Conservation (phyloP, 352 stramenopile genomes). For the Globisporangium okanoganense region DNA sequence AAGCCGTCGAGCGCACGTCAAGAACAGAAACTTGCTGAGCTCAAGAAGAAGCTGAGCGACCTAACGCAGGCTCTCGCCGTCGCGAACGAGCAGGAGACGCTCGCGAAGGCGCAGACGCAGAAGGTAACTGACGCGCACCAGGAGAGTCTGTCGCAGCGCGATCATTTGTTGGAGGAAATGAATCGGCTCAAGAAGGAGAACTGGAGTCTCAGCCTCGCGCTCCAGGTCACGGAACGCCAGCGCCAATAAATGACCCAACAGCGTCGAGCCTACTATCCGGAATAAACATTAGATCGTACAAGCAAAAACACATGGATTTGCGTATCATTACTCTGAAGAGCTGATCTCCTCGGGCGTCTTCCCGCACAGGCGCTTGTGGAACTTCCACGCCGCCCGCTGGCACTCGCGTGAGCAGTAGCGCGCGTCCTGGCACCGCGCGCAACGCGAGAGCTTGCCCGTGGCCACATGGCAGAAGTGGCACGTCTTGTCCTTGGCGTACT, state of each 20-base stretch:
- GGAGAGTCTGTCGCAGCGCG: constrained; percentile 31
- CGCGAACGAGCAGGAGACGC: constrained; percentile 74
- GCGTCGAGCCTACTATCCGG: background rate
- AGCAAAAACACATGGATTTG: constrained; percentile 2
- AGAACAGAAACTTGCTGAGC: constrained; percentile 33
- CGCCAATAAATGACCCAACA: background rate
- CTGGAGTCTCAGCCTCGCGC: constrained; percentile 57
- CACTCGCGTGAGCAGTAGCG: constrained; percentile 83
- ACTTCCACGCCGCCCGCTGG: constrained; percentile 71
- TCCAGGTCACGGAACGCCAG: constrained; percentile 49
- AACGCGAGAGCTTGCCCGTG: constrained; percentile 53
- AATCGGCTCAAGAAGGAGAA: constrained; percentile 66
- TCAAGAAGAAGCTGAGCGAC: constrained; percentile 31
- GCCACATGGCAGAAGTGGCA: constrained; percentile 64
- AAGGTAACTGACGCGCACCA: constrained; percentile 29
- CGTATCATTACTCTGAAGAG: background rate
- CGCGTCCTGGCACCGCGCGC: constrained; percentile 57
- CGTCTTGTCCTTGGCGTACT: constrained; percentile 46
- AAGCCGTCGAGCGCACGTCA: constrained; percentile 29
- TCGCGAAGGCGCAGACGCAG: constrained; percentile 49
- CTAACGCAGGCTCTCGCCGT: constrained; percentile 49
- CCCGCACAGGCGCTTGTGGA: constrained; percentile 73
- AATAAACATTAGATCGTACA: background rate
- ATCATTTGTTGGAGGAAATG: constrained; percentile 46
- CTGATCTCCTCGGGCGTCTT: constrained; percentile 52